Evolutionary conservation across 176 grass and related monocot genomes (phyloP).

Genomic region (sorghum (Sorghum bicolor)): Sorghum_bicolor_NCBIv3 NC_012874.2:2028001-2028500

Average conservation of each 20-base stretch:
- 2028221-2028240: background rate
- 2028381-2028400: background rate
- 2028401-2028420: background rate
- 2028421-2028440: background rate
- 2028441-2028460: background rate
- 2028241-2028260: background rate
- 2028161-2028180: background rate
- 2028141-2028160: background rate
- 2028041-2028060: background rate
- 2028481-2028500: background rate
- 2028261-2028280: background rate
- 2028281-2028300: background rate
- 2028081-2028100: background rate
- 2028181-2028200: background rate
- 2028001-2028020: background rate
- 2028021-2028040: background rate
- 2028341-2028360: background rate
- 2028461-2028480: background rate
- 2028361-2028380: background rate
- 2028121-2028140: background rate
- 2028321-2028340: background rate
- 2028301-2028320: background rate
- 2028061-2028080: background rate
- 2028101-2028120: background rate
- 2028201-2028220: background rate